A percentile compares a stretch with the other conserved stretches of the same genome.
phyloP scores from a whole-genome alignment of 2,329 filamentous ascomycete species.

The Epichloe elymi region DNA sequence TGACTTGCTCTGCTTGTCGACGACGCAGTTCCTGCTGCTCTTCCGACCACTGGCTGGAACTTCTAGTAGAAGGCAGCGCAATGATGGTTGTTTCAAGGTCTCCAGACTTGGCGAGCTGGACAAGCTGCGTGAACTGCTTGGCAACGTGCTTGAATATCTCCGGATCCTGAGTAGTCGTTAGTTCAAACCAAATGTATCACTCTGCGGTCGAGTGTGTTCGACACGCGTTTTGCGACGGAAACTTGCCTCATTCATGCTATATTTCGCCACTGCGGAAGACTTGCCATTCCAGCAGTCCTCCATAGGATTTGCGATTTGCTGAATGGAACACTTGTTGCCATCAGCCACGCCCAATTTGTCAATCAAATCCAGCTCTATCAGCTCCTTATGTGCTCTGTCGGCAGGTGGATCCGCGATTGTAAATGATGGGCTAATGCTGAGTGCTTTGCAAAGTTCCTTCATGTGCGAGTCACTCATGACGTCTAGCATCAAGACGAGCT shows the following conservation, averaged over 20 bases:
- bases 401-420: conserved; percentile 33
- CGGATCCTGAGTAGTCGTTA: conserved; percentile 23
- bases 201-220: background rate
- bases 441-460: conserved; percentile 26
- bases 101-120: conserved; percentile 30
- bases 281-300: conserved; percentile 32
- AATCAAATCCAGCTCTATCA: conserved; percentile 27
- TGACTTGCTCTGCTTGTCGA: conserved; percentile 35
- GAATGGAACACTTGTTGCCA: conserved; percentile 24
- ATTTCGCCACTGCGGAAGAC: conserved; percentile 12
- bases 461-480: conserved; percentile 36
- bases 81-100: conserved; percentile 45
- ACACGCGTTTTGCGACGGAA: background rate
- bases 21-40: conserved; percentile 31
- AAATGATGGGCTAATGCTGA: conserved; percentile 31
- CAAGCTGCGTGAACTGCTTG: conserved; percentile 30
- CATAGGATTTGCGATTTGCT: conserved; percentile 28
- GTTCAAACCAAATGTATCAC: background rate
- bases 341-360: conserved; percentile 24
- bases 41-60: conserved; percentile 27
- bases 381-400: conserved; percentile 25
- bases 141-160: conserved; percentile 30
- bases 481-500: conserved; percentile 48
- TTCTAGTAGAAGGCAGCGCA: conserved; percentile 35
- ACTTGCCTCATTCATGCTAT: background rate